A percentile compares a stretch with the other conserved stretches of the same genome.
phyloP scores from a whole-genome alignment of 116 monocot species.

The Zostera marina region DNA sequence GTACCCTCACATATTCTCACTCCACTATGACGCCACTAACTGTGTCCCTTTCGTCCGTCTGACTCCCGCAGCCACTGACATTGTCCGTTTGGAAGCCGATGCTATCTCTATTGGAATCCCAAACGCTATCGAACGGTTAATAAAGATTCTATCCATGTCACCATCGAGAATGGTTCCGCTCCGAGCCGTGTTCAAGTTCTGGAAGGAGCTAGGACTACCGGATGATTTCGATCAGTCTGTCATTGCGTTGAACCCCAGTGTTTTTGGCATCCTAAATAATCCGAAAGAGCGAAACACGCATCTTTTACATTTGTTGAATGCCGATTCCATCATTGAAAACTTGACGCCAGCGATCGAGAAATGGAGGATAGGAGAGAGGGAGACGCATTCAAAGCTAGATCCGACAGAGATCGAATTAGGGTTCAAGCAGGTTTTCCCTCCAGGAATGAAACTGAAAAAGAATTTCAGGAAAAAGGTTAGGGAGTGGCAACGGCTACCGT shows the following conservation, averaged over 20 bases:
- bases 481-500: slow-evolving; percentile 72
- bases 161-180: slow-evolving; percentile 35
- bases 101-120: slow-evolving; percentile 5
- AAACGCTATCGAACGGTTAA: slow-evolving; percentile 14
- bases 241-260: slow-evolving; percentile 20
- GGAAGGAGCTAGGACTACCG: slow-evolving; percentile 66
- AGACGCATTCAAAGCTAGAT: background rate
- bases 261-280: slow-evolving; percentile 41
- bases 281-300: slow-evolving; percentile 58
- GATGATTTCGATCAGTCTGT: slow-evolving; percentile 62
- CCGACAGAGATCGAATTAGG: background rate
- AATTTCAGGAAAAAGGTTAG: slow-evolving; percentile 36
- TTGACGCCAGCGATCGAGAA: slow-evolving; percentile 30
- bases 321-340: background rate
- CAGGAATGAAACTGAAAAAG: slow-evolving; percentile 72
- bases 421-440: slow-evolving; percentile 49
- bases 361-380: slow-evolving; percentile 22
- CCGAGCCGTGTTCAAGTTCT: slow-evolving; percentile 54
- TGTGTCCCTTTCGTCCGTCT: slow-evolving; percentile 15
- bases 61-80: slow-evolving; percentile 28
- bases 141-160: slow-evolving; percentile 35
- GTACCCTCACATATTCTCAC: slow-evolving; percentile 61
- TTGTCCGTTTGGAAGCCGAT: slow-evolving; percentile 18
- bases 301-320: slow-evolving; percentile 22
- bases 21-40: slow-evolving; percentile 22